Conservation (phyloP, 768 basidiomycete species). For the Hydnum rufescens region DNA sequence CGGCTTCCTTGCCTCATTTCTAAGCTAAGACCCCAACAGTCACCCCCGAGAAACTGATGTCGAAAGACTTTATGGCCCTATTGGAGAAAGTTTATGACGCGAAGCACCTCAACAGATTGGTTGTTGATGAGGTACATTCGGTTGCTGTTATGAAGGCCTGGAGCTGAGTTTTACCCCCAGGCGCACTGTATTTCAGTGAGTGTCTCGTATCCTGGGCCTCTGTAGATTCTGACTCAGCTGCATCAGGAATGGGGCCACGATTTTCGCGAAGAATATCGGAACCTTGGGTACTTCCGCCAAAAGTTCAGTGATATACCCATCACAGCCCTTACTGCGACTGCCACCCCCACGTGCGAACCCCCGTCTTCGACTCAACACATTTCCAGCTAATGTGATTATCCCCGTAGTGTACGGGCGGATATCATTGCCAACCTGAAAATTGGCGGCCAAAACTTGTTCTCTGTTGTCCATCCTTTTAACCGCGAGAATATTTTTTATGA, state of each 20-base stretch:
- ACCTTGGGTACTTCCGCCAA: slow-evolving; percentile 47
- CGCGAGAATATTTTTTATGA: slow-evolving; percentile 66
- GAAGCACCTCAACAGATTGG: slow-evolving; percentile 44
- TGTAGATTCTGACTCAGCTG: background rate
- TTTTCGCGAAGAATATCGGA: slow-evolving; percentile 55
- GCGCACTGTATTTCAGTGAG: slow-evolving; percentile 69
- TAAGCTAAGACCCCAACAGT: slow-evolving; percentile 21
- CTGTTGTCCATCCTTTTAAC: slow-evolving; percentile 64
- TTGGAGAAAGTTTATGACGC: slow-evolving; percentile 33
- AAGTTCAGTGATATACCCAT: slow-evolving; percentile 52
- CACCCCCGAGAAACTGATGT: slow-evolving; percentile 57
- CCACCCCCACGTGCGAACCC: slow-evolving; percentile 38
- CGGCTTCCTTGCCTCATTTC: background rate
- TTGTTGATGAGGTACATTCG: slow-evolving; percentile 51
- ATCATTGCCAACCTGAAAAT: slow-evolving; percentile 50
- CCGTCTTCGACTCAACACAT: background rate
- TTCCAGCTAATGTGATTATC: slow-evolving; percentile 4
- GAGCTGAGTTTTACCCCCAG: slow-evolving; percentile 18
- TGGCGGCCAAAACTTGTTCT: slow-evolving; percentile 32
- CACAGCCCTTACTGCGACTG: slow-evolving; percentile 76
- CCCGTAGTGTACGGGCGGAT: slow-evolving; percentile 46
- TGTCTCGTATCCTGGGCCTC: background rate
- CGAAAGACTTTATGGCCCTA: slow-evolving; percentile 30
- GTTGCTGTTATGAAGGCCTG: background rate
- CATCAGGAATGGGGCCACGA: slow-evolving; percentile 69